A percentile compares a stretch with the other conserved stretches of the same genome.
Conservation (phyloP, 768 basidiomycete species). For the Tricholoma furcatifolium region DNA sequence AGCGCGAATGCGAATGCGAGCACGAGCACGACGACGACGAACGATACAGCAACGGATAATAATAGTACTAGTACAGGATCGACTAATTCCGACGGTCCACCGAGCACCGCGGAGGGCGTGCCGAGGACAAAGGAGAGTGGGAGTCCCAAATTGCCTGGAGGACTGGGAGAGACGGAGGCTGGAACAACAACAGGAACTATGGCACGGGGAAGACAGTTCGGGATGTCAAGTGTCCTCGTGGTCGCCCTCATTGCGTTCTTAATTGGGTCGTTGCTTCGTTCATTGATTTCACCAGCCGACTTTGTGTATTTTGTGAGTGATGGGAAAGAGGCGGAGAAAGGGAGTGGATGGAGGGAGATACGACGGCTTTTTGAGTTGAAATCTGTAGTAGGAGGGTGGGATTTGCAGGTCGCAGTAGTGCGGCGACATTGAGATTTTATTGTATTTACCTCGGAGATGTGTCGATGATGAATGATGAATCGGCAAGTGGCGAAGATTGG, state of each 20-base stretch:
- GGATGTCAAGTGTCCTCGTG: conserved; percentile 62
- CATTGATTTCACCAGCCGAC: conserved; percentile 86
- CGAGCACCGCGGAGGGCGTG: background rate
- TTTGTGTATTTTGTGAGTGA: conserved; percentile 80
- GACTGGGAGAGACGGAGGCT: conserved; percentile 28
- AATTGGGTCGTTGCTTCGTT: conserved; percentile 87
- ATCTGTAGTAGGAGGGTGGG: conserved; percentile 82
- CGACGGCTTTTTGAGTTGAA: conserved; percentile 79
- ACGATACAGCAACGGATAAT: background rate
- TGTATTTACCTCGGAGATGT: conserved; percentile 12
- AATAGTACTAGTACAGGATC: conserved; percentile 8
- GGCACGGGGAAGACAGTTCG: conserved; percentile 29
- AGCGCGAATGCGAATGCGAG: conserved; percentile 19
- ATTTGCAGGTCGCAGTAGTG: conserved; percentile 84
- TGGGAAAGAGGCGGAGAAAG: conserved; percentile 49
- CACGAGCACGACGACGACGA: background rate
- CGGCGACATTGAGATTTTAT: conserved; percentile 51
- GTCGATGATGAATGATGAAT: conserved; percentile 8
- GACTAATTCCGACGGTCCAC: conserved; percentile 12
- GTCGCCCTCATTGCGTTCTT: conserved; percentile 87
- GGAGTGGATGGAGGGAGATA: conserved; percentile 81
- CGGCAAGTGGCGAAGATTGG: conserved; percentile 29
- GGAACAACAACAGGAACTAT: conserved; percentile 16
- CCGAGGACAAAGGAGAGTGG: conserved; percentile 4
- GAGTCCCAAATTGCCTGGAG: conserved; percentile 36